Evolutionary conservation across 176 grass and related monocot genomes (phyloP).

Genomic region (Hyparrhenia diplandra): DNA sequence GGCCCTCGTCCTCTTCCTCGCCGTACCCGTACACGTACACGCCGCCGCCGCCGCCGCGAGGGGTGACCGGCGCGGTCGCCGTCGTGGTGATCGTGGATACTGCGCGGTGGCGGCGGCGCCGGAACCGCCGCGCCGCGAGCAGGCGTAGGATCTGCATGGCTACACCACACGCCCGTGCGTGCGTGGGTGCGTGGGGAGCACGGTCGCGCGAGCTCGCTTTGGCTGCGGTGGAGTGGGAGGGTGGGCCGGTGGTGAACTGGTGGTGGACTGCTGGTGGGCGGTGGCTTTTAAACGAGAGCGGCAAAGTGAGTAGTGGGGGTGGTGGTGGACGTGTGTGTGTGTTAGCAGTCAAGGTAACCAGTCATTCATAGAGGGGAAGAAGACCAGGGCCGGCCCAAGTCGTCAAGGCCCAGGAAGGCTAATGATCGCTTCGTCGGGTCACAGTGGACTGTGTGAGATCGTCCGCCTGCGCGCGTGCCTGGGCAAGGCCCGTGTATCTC

Average conservation of each 20-base stretch:
- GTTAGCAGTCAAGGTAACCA: too few relatives aligned
- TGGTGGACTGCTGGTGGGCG: not conserved
- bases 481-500: too few relatives aligned
- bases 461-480: too few relatives aligned
- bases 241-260: not conserved
- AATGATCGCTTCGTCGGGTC: too few relatives aligned
- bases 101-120: conserved; percentile 13
- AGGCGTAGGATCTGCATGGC: conserved; percentile 50
- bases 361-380: too few relatives aligned
- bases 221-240: not conserved
- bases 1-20: conserved; percentile 55
- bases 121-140: conserved; percentile 32
- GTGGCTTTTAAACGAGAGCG: conserved; percentile 49
- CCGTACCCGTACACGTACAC: not conserved
- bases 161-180: not conserved
- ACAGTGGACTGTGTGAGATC: too few relatives aligned
- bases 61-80: conserved; percentile 43
- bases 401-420: too few relatives aligned
- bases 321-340: too few relatives aligned
- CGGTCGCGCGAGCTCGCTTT: not conserved
- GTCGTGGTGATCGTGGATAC: conserved; percentile 35
- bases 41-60: not conserved
- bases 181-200: too few relatives aligned
- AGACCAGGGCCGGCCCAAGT: too few relatives aligned
- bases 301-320: conserved; percentile 20